phyloP scores from a whole-genome alignment of 2,329 filamentous ascomycete genomes.

The Aspergillus sclerotialis region DNA sequence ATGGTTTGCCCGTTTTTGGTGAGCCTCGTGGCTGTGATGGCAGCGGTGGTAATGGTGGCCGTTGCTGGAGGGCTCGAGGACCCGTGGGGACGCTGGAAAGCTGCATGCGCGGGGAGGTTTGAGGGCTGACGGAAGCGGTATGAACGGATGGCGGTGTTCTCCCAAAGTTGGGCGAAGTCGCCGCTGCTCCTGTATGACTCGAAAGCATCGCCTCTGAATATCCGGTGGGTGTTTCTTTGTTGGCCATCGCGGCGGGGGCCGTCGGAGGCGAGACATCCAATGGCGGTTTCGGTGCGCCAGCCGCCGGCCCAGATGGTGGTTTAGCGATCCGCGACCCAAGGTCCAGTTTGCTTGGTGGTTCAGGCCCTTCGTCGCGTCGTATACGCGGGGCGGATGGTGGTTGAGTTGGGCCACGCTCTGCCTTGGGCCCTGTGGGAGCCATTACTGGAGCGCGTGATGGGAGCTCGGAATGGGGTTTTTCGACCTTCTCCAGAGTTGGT shows the following conservation, averaged over 20 bases:
- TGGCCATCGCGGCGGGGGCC: conserved; percentile 29
- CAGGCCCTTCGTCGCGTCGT: conserved; percentile 16
- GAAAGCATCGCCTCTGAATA: conserved; percentile 13
- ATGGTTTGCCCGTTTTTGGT: conserved; percentile 31
- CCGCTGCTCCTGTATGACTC: conserved; percentile 12
- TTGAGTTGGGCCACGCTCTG: conserved; percentile 25
- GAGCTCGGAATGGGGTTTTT: conserved; percentile 16
- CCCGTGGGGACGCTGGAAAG: conserved; percentile 34
- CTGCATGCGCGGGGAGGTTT: conserved; percentile 31
- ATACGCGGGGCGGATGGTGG: conserved; percentile 16
- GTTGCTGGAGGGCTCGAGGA: conserved; percentile 33
- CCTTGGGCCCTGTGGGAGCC: conserved; percentile 39
- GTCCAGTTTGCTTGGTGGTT: conserved; percentile 18
- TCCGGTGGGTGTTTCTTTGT: conserved; percentile 14
- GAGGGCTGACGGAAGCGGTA: conserved; percentile 23
- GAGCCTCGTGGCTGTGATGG: no score
- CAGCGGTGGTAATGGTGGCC: conserved; percentile 22
- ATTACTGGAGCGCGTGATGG: conserved; percentile 19
- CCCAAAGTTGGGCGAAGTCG: conserved; percentile 19
- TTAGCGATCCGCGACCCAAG: conserved; percentile 17
- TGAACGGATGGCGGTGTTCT: conserved; percentile 18
- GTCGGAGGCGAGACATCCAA: conserved; percentile 29
- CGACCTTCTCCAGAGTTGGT: conserved; percentile 5
- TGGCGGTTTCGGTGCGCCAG: conserved; percentile 12
- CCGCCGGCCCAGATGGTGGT: conserved; percentile 9